A percentile compares a stretch with the other conserved stretches of the same genome.
These are phyloP conservation scores for Mycena vulgaris DNA, from an alignment of 768 basidiomycete species.

Conservation along the genomic window DNA sequence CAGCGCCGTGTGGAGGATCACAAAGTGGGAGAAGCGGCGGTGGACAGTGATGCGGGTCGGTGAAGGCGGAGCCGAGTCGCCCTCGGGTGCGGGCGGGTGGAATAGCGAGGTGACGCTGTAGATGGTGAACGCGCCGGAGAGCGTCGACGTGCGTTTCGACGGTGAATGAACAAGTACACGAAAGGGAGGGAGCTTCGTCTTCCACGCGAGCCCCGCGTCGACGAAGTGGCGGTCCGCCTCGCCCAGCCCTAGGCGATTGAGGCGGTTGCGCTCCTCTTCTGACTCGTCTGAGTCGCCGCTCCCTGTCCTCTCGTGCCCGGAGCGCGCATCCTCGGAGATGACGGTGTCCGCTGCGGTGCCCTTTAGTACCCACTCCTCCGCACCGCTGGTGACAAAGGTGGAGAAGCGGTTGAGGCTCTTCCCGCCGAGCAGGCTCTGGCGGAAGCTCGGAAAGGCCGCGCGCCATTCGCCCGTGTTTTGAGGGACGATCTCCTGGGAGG, in stretches of 20 bases:
- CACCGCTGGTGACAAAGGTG: slow-evolving; percentile 88
- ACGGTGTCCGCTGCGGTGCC: slow-evolving; percentile 61
- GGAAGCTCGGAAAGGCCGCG: slow-evolving; percentile 73
- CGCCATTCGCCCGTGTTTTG: slow-evolving; percentile 83
- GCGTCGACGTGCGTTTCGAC: slow-evolving; percentile 76
- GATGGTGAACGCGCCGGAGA: slow-evolving; percentile 81
- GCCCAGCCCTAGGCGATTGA: slow-evolving; percentile 58
- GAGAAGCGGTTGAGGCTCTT: slow-evolving; percentile 90
- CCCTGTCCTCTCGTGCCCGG: slow-evolving; percentile 32
- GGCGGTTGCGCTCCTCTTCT: slow-evolving; percentile 59
- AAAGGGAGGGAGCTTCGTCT: slow-evolving; percentile 80
- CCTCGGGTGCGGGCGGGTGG: slow-evolving; percentile 47
- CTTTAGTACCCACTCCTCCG: slow-evolving; percentile 86
- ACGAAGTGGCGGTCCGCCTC: slow-evolving; percentile 82
- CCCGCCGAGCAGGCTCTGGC: slow-evolving; percentile 80
- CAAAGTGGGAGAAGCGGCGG: slow-evolving; percentile 90
- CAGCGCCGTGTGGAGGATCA: slow-evolving; percentile 81
- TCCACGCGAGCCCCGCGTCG: slow-evolving; percentile 81
- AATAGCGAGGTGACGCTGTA: slow-evolving; percentile 88
- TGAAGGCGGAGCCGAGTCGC: slow-evolving; percentile 45
- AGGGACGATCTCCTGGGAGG: slow-evolving; percentile 63
- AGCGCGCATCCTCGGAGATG: slow-evolving; percentile 26
- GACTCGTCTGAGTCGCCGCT: slow-evolving; percentile 52
- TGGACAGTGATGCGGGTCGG: slow-evolving; percentile 79
- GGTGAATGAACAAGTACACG: slow-evolving; percentile 85